phyloP scores from a whole-genome alignment of 352 stramenopile species.

The Peronospora farinosa region DNA sequence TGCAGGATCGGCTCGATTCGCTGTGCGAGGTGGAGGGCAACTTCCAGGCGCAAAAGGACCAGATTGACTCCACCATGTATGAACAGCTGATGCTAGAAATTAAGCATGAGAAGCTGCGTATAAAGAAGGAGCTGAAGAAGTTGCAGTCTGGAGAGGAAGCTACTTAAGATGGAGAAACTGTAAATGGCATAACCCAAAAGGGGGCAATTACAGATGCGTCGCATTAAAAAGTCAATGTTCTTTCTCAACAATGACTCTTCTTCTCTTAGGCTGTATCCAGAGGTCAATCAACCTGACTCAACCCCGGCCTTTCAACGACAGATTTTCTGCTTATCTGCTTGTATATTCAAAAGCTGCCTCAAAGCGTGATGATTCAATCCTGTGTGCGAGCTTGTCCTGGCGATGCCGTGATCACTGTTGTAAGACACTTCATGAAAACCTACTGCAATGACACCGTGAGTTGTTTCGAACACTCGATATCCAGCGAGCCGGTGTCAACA shows the following conservation, averaged over 20 bases:
- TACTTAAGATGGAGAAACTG: not conserved
- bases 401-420: no score
- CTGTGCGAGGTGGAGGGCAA: constrained; percentile 59
- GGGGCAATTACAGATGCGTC: not conserved
- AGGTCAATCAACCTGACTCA: not conserved
- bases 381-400: no score
- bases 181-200: not conserved
- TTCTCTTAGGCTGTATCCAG: not conserved
- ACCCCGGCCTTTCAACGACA: not conserved
- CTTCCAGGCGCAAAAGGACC: constrained; percentile 45
- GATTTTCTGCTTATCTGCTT: no score
- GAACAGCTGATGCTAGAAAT: constrained; percentile 62
- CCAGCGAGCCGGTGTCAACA: no score
- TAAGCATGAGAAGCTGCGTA: constrained; percentile 51
- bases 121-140: constrained; percentile 58
- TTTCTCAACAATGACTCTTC: not conserved
- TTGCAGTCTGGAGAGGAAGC: constrained; percentile 15
- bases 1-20: constrained; percentile 55
- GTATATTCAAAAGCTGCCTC: no score
- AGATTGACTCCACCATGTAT: constrained; percentile 61
- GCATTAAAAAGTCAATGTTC: constrained; percentile 1
- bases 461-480: no score
- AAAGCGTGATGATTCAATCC: no score
- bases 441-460: no score
- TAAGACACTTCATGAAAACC: no score